phyloP scores from a whole-genome alignment of 2,329 filamentous ascomycete species.

The Pseudocercospora eumusae region DNA sequence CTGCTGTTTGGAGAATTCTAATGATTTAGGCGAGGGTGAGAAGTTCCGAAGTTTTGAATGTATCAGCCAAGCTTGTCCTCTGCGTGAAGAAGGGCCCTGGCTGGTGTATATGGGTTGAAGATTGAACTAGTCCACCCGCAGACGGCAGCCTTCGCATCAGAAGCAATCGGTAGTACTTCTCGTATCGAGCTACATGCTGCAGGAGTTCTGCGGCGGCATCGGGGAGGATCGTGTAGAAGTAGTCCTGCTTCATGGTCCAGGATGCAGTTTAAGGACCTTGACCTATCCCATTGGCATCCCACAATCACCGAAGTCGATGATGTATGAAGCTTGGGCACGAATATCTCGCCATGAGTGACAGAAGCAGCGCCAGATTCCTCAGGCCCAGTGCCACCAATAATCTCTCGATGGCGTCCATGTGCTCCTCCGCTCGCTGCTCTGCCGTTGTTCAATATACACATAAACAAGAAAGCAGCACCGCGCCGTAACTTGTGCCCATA shows the following conservation, averaged over 20 bases:
- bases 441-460: conserved; percentile 5
- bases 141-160: no score
- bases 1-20: background rate
- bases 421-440: background rate
- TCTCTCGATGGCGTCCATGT: background rate
- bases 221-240: background rate
- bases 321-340: background rate
- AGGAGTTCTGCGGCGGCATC: no score
- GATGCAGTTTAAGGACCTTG: no score
- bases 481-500: conserved; percentile 8
- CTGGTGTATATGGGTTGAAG: no score
- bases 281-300: background rate
- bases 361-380: background rate
- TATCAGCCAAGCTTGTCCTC: background rate
- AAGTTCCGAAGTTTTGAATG: background rate
- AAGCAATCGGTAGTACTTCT: no score
- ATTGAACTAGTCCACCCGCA: no score
- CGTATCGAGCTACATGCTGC: no score
- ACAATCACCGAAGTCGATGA: background rate
- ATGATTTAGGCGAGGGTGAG: background rate
- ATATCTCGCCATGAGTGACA: conserved; percentile 1
- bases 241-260: background rate
- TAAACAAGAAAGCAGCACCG: conserved; percentile 6
- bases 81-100: background rate
- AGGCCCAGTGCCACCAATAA: background rate